These are phyloP conservation scores for Adiantum capillusveneris DNA, from an alignment of 75 land plant genomes.

Conservation along the genomic window DNA sequence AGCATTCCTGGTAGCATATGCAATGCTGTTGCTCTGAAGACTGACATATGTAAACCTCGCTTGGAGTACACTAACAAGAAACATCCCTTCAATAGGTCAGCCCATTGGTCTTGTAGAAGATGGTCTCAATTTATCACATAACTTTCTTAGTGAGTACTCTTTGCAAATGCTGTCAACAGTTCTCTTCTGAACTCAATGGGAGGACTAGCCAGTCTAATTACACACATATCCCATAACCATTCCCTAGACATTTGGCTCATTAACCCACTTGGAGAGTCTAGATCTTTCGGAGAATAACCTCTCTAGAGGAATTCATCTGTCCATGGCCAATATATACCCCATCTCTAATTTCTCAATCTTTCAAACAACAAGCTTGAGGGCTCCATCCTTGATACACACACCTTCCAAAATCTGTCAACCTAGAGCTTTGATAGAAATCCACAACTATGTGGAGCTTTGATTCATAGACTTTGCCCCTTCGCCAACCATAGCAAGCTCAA, in stretches of 20 bases:
- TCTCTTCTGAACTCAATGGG: slow-evolving; percentile 16
- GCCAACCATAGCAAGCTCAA: not conserved
- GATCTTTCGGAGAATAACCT: slow-evolving; percentile 60
- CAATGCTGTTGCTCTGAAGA: not conserved
- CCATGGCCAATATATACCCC: slow-evolving; percentile 25
- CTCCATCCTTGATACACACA: slow-evolving; percentile 33
- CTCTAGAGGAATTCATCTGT: slow-evolving; percentile 31
- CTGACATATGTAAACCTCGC: slow-evolving; percentile 8
- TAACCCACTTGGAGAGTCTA: slow-evolving; percentile 2
- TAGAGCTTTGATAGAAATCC: slow-evolving; percentile 44
- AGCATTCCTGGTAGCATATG: slow-evolving; percentile 13
- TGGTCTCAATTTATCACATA: slow-evolving; percentile 26
- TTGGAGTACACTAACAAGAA: not conserved
- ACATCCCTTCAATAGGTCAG: not conserved
- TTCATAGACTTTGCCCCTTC: not conserved
- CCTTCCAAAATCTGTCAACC: slow-evolving; percentile 47
- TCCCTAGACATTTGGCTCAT: not conserved
- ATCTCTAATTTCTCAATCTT: slow-evolving; percentile 46
- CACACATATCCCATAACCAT: slow-evolving; percentile 7
- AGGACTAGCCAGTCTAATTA: not conserved
- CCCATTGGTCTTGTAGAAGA: not conserved
- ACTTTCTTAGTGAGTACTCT: slow-evolving; percentile 20
- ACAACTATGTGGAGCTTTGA: slow-evolving; percentile 24
- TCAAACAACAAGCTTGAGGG: slow-evolving; percentile 68
- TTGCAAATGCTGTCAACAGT: slow-evolving; percentile 10